Percentiles rank a stretch among this genome's conserved stretches.
Conservation (phyloP, 2,329 filamentous ascomycete genomes). For the Pseudocercospora macadamiae region DNA sequence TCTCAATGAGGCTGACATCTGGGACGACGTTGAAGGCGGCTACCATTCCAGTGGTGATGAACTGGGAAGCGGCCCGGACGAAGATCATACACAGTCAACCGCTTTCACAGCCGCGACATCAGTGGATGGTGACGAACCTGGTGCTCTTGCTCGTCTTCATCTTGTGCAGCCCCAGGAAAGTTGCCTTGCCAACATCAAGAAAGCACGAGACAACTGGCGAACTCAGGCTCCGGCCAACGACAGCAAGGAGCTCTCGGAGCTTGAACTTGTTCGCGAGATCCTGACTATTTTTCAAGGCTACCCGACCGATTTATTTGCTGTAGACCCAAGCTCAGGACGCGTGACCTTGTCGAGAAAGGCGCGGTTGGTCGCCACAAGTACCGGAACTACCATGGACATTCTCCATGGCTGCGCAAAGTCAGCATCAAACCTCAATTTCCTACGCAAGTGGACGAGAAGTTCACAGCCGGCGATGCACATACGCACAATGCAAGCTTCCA, state of each 20-base stretch:
- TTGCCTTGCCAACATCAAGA: conserved; percentile 44
- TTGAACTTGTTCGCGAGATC: conserved; percentile 73
- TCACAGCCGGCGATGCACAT: conserved; percentile 48
- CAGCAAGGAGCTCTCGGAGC: conserved; percentile 61
- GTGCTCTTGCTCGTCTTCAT: conserved; percentile 37
- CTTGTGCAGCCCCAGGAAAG: conserved; percentile 36
- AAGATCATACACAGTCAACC: conserved; percentile 35
- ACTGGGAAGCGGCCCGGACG: conserved; percentile 35
- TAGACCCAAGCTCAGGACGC: conserved; percentile 36
- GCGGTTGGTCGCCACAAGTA: conserved; percentile 20
- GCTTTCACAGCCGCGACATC: conserved; percentile 41
- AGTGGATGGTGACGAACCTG: conserved; percentile 42
- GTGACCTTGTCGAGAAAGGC: conserved; percentile 19
- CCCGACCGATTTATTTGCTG: conserved; percentile 69
- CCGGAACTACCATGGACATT: conserved; percentile 40
- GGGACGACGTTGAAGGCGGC: conserved; percentile 70
- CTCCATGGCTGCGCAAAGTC: conserved; percentile 51
- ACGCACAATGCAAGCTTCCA: conserved; percentile 70
- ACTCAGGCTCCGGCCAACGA: background rate
- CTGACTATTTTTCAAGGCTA: conserved; percentile 85
- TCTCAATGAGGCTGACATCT: conserved; percentile 69
- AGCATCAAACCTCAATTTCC: conserved; percentile 50
- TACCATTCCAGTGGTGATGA: conserved; percentile 68
- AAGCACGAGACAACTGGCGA: conserved; percentile 13
- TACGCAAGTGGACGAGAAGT: conserved; percentile 54